Base-by-base conservation (phyloP, 352 stramenopile genomes). In the Phytophthora colocasiae region DNA sequence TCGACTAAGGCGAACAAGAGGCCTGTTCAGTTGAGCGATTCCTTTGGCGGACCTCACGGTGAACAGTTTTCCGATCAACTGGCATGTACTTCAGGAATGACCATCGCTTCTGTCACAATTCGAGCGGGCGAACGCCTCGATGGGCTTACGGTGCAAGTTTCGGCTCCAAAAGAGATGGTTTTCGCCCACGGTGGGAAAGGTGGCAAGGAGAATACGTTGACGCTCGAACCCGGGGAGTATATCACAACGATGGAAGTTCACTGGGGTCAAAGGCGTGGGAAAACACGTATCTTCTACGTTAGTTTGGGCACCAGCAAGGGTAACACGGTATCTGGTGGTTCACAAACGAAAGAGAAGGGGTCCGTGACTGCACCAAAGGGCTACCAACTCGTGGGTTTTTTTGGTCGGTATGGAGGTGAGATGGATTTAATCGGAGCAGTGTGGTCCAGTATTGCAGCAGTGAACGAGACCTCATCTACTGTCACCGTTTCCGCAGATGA, bases 21-120 rank as follows among this genome's bases (percentile, higher is more conserved):
- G 3, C 24, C 61, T 22, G 61, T 69, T 9, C 61, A 71, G 32
- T 54, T 80, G 36, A 85, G 73, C 47, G 68, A 67, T 2, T 63
- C 71, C 10, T 76, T 77, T 15, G 77, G 77, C 40, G 77, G 75
- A 0, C 72, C 77, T 8, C 72, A 83, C 12, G 75, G 72, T 38
- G 65, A 62, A 9, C 62, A 72, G 39, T 86, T 75, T 44, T 82
- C 77, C 10, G 75, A 77, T 31, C 52, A 82, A 15, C 50, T 59
- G 6, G 59, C 54, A 2, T 74, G 68, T 1, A 57, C 69, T 0
- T 68, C 66, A 2, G 62, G 53, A 0, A 62, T 72, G 58, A 67
- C 69, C 4, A 62, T 80, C 9, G 74, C 24, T 19, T 69, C 57
- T 0, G 50, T 67, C 32, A 71, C 56, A 2, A 67, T 71, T 38